Evolutionary conservation across 768 basidiomycete genomes (phyloP), one percentile per base, ranked within the genome.

Genomic region (Tremella fuciformis): DNA sequence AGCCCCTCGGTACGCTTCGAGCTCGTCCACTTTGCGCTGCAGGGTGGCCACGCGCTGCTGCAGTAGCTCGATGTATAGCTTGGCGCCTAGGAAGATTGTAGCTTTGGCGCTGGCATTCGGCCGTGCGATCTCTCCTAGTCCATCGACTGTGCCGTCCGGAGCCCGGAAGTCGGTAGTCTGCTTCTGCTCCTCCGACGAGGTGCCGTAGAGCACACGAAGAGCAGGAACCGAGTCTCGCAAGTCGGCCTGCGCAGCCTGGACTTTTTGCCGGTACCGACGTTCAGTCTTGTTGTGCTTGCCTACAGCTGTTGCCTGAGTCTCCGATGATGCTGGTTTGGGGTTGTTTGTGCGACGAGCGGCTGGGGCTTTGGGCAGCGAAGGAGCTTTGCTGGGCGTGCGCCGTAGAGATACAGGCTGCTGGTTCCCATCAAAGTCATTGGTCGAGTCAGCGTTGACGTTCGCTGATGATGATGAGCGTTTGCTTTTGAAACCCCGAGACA

Each of bases 201-300:
- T 76, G 25, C 67, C 68, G 56, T 76, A 76, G 13, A 75, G 49
- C 3, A 75, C 72, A 48, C 75, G 59, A 0, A 76, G 62, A n/a
- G 74, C 71, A 3, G 75, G 75, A 2, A 76, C 72, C 19, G 71
- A 58, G 55, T 76, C 75, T 18, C 75, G 75, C 6, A 76, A 58
- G 34, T 70, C 69, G 39, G 70, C 67, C 49, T 75, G 72, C 34
- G 75, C 73, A 44, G 67, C 70, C 50, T 76, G 74, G 21, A 76
- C 75, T 57, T 76, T 76, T 46, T 67, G 66, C 21, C 75, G 73
- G 57, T 76, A 76, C 41, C 74, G 66, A 38, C 74, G 53, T 60
- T 76, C 75, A 24, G 74, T 75, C 63, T 75, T 76, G 65, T 76
- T 76, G 60, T 76, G 75, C 53, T 75, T 73, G 42, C 72, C 74